A percentile compares a stretch with the other conserved stretches of the same genome.
Conservation (phyloP, 805 yeast genomes). For the Candida xiaguanensis region DNA sequence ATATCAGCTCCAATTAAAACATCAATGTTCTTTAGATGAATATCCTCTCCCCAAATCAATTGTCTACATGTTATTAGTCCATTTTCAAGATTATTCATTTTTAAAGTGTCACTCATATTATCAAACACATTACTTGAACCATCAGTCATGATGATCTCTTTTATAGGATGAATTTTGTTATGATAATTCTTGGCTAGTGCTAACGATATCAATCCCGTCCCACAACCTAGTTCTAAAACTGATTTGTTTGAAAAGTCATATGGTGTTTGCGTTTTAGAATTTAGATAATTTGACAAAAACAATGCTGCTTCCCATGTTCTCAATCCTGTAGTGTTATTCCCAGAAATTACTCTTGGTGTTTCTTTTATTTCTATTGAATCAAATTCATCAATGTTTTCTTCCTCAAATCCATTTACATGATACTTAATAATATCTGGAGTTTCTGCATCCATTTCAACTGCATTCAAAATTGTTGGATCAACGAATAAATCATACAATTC, state of each 20-base stretch:
- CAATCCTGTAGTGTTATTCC: conserved; percentile 81
- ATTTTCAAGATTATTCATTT: conserved; percentile 34
- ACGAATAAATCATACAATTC: conserved; percentile 42
- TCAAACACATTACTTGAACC: conserved; percentile 60
- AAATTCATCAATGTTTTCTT: conserved; percentile 7
- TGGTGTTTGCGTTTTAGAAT: conserved; percentile 5
- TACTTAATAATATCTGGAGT: conserved; percentile 37
- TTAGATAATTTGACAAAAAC: conserved; percentile 53
- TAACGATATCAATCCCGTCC: conserved; percentile 79
- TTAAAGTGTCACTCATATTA: conserved; percentile 41
- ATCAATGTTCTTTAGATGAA: conserved; percentile 27
- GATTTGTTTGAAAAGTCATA: conserved; percentile 19
- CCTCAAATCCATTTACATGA: conserved; percentile 19
- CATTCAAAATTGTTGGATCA: conserved; percentile 25
- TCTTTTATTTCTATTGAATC: conserved; percentile 44
- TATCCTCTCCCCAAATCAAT: conserved; percentile 54
- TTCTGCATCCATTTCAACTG: conserved; percentile 32
- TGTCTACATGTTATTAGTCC: conserved; percentile 19
- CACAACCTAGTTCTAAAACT: conserved; percentile 79
- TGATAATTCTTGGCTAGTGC: conserved; percentile 27
- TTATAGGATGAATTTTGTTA: conserved; percentile 12
- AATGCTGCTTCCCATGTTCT: conserved; percentile 95
- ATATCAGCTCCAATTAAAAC: conserved; percentile 81
- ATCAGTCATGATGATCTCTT: conserved; percentile 53
- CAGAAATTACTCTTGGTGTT: conserved; percentile 61